Evolutionary conservation across 768 basidiomycete genomes (phyloP), one percentile per base, ranked within the genome.

Genomic region (Hygrocybe punicea): DNA sequence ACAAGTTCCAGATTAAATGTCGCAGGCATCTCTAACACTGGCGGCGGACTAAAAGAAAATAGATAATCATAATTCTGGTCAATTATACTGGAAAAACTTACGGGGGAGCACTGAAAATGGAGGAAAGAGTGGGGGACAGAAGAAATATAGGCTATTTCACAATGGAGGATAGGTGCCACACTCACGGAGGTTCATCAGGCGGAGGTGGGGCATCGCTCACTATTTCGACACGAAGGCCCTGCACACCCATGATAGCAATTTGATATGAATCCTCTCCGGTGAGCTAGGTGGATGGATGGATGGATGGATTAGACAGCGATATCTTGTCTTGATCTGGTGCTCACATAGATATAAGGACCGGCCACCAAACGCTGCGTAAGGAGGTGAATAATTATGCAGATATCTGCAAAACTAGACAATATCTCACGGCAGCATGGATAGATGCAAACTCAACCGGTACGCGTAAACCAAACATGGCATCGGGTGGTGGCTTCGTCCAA

Each of bases 371-470:
- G 83, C 89, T 92, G 63, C 17, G 49, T 57, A 44, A 36, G 66
- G 59, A 60, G 56, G 56, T 69, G 53, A 73, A 64, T 57, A 46
- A 62, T 50, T 36, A 44, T 11, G 33, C 44, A 14, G 59, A 61
- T 45, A 42, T 59, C 37, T 46, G 49, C 34, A 19, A 56, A 29
- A 63, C 57, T 33, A n/a, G 34, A 61, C 35, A 53, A 21, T 6
- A 23, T 76, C 88, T 67, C 67, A 93, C 90, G 47, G 90, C 85
- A 53, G 91, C 91, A 64, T 89, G 86, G 33, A 91, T 78, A 24
- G 91, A 91, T 2, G 89, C 91, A 71, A 81, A 92, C 70, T 93
- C 91, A n/a, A 90, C 86, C 2, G 91, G 91, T 0, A 93, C 83
- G 23, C 91, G 87, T 56, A 93, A 73, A 60, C 80, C 78, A 75